Evolutionary conservation across 176 grass and related monocot species (phyloP), one percentile per base, ranked within the genome.

Genomic region (Zoysia pacifica): DNA sequence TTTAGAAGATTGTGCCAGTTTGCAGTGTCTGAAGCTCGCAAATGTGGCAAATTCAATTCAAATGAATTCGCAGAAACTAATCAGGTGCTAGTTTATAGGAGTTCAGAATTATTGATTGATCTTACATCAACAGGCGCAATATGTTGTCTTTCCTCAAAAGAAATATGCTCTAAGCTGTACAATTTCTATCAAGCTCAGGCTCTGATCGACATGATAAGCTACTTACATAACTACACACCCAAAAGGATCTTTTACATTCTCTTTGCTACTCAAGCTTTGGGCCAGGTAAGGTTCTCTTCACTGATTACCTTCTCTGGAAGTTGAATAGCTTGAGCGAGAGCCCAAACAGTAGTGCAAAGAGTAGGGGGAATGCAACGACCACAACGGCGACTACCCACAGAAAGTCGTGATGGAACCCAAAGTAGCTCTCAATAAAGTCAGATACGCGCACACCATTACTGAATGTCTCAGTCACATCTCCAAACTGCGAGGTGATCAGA

Each of bases 341-440:
- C 0, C 82, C 93, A 12, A 93, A 97, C 8, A 93, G 87, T 63
- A 93, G 81, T 11, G 93, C 90, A 75, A 97, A 97, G 9, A 91
- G 50, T 7, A 90, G 15, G 2, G 85, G 59, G 39, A 93, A 97
- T 36, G 76, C 67, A 9, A 79, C 80, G 5, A 89, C 63, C 50
- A 82, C 77, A 28, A 88, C 11, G 0, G 87, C 90, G 0, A 97
- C 93, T 50, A 59, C 73, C 70, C 83, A 87, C 76, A 97, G 20
- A 52, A 93, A 89, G 86, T 81, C 81, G 2, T 78, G 79, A 56
- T 67, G 81, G 77, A 82, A 97, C 14, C 88, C 90, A 35, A 88
- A 93, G 72, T 93, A 89, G n/a, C 65, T 84, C 50, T 80, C 78
- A 18, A 97, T 67, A 43, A 86, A 97, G 1, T 86, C 83, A 2